Conservation (phyloP, 441 rosid species). For the Brassica hybrid region DNA sequence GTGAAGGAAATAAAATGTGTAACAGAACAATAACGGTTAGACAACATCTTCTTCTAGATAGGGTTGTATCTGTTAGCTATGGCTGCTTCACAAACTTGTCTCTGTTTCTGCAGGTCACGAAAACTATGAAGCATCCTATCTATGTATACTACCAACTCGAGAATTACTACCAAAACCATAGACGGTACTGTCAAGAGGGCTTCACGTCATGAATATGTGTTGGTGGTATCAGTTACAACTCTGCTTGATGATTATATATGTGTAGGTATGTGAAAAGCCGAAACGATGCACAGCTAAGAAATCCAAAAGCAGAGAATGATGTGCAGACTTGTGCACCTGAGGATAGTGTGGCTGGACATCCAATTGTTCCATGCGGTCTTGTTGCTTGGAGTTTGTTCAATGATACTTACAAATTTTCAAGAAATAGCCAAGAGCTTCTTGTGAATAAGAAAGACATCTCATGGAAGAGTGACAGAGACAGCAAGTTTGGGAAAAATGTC, state of each 20-base stretch:
- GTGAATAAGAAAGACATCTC: conserved; percentile 77
- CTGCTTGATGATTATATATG: conserved; percentile 17
- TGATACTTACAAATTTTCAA: conserved; percentile 72
- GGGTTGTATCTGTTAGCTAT: conserved; percentile 10
- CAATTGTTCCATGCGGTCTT: conserved; percentile 90
- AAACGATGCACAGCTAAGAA: conserved; percentile 68
- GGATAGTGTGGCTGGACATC: conserved; percentile 40
- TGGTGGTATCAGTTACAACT: conserved; percentile 1
- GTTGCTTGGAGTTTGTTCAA: conserved; percentile 98
- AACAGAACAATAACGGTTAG: conserved; percentile 43
- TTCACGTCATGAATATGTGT: neutral
- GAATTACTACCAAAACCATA: conserved; percentile 60
- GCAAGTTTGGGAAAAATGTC: conserved; percentile 76
- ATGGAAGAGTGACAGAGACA: conserved; percentile 92
- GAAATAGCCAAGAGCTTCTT: conserved; percentile 46
- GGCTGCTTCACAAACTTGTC: conserved; percentile 5
- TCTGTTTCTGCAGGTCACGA: conserved; percentile 45
- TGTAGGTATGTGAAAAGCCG: conserved; percentile 85
- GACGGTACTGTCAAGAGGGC: conserved; percentile 36
- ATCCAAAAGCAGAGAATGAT: conserved; percentile 36
- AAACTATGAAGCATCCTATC: conserved; percentile 50
- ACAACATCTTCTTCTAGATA: conserved; percentile 8
- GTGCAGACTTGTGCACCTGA: conserved; percentile 70
- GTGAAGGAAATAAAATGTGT: conserved; percentile 40
- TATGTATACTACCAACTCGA: conserved; percentile 58